phyloP scores from a whole-genome alignment of 345 rosid species.

The Syzygium oleosum region DNA sequence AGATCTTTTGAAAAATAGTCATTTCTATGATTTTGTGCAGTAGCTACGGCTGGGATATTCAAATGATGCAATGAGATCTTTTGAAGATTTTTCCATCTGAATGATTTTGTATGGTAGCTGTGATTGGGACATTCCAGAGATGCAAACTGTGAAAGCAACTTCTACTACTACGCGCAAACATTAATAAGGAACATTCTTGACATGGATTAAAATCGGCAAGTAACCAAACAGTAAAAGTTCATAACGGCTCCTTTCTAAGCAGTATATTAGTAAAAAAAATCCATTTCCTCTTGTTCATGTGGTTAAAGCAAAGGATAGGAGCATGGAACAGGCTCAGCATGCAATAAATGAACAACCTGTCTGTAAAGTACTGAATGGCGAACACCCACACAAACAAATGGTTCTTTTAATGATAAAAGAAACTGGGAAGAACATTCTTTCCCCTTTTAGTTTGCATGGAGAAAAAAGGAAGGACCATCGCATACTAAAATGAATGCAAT shows the following conservation, averaged over 20 bases:
- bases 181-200: background rate
- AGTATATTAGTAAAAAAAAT: background rate
- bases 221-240: background rate
- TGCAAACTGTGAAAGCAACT: background rate
- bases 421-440: background rate
- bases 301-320: background rate
- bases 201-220: background rate
- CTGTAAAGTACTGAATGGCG: background rate
- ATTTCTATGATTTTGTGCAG: background rate
- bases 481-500: conserved; percentile 5
- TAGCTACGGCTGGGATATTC: background rate
- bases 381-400: background rate
- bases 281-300: background rate
- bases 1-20: background rate
- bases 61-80: background rate
- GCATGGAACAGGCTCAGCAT: background rate
- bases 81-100: background rate
- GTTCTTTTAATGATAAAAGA: background rate
- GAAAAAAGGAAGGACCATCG: background rate
- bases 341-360: background rate
- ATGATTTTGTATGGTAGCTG: background rate
- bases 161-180: background rate
- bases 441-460: background rate
- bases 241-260: background rate
- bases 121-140: background rate